phyloP scores from a whole-genome alignment of 2,329 filamentous ascomycete species.

The Didymellaceae sp. region DNA sequence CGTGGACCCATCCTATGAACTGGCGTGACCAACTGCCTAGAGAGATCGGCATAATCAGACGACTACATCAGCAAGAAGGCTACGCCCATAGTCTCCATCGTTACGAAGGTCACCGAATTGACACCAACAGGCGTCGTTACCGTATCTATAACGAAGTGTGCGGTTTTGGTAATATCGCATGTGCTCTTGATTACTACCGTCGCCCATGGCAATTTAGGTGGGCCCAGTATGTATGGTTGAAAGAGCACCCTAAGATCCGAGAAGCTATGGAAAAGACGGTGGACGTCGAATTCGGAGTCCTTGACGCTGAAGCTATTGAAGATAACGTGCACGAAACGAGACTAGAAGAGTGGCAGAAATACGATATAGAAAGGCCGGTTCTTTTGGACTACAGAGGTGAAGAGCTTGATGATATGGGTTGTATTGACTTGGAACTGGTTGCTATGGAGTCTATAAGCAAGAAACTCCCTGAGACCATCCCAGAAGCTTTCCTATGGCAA shows the following conservation, averaged over 20 bases:
- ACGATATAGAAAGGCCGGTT: not conserved
- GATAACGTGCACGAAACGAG: not conserved
- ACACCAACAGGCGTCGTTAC: not conserved
- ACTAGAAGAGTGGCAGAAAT: not conserved
- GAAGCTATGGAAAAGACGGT: not conserved
- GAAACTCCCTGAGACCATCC: not conserved
- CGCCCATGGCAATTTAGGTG: not conserved
- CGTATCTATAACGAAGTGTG: constrained; percentile 14
- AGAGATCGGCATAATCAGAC: constrained; percentile 14
- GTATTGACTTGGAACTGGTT: not conserved
- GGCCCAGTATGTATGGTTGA: not conserved
- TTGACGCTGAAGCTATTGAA: not conserved
- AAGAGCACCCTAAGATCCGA: not conserved
- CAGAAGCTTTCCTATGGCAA: constrained; percentile 12
- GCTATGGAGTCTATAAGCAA: not conserved
- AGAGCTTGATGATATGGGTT: not conserved
- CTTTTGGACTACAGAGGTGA: not conserved
- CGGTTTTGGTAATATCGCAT: not conserved
- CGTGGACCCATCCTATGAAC: constrained; percentile 9
- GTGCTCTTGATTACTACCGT: constrained; percentile 2
- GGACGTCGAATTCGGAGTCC: not conserved
- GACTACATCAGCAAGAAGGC: not conserved
- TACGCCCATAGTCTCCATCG: constrained; percentile 9
- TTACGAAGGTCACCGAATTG: constrained; percentile 12
- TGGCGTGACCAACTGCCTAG: constrained; percentile 18